phyloP scores from a whole-genome alignment of 495 filamentous ascomycete genomes.

The Pyrenula aspistea region DNA sequence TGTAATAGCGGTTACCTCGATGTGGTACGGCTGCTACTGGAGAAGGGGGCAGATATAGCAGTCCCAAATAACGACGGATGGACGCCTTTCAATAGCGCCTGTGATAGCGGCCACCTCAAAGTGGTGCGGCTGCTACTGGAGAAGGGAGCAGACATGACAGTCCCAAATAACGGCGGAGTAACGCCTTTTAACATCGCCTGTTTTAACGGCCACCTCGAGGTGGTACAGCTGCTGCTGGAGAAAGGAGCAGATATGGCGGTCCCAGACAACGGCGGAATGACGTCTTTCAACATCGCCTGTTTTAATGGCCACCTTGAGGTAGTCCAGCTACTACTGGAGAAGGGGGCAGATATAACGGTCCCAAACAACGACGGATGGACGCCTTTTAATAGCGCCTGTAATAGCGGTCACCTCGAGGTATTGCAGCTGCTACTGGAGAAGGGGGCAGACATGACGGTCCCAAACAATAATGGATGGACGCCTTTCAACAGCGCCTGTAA shows the following conservation, averaged over 20 bases:
- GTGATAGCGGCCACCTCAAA: background rate
- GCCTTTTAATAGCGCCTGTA: slow-evolving; percentile 7
- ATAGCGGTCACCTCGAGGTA: slow-evolving; percentile 7
- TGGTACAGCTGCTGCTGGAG: slow-evolving; percentile 6
- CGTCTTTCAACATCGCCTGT: slow-evolving; percentile 8
- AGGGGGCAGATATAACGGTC: background rate
- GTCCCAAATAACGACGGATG: slow-evolving; percentile 3
- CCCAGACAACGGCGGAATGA: slow-evolving; percentile 4
- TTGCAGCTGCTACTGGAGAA: slow-evolving; percentile 3
- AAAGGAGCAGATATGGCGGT: slow-evolving; percentile 1
- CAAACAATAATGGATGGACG: too few species aligned
- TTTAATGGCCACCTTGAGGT: slow-evolving; percentile 1
- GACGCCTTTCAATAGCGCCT: slow-evolving; percentile 6
- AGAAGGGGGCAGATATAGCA: slow-evolving; percentile 4
- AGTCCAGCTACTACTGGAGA: slow-evolving; percentile 4
- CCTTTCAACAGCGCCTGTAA: too few species aligned
- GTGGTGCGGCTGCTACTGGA: slow-evolving; percentile 2
- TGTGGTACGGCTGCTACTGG: slow-evolving; percentile 5
- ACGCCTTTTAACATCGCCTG: slow-evolving; percentile 8
- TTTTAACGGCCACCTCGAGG: slow-evolving; percentile 3
- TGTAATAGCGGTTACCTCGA: background rate
- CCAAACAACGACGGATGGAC: slow-evolving; percentile 2
- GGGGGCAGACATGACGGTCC: too few species aligned
- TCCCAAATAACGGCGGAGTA: background rate
- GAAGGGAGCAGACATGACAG: slow-evolving; percentile 2